Evolutionary conservation across 768 basidiomycete species (phyloP).

Genomic region (Suillus variegatus): DNA sequence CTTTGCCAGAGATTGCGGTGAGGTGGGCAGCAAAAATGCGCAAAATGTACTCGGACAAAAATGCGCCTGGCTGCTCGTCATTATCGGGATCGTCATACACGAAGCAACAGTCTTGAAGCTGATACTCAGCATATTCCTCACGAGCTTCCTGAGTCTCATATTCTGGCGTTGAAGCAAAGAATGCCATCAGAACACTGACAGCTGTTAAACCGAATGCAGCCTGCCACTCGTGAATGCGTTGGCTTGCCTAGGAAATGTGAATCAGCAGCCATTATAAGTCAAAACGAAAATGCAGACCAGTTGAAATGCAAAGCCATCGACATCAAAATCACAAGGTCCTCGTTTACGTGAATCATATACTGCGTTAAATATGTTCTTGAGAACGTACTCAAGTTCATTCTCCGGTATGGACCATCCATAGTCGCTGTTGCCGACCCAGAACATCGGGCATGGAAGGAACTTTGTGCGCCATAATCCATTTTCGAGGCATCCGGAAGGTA

Average conservation of each 20-base stretch:
- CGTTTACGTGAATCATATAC: too few species aligned
- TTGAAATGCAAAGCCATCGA: too few species aligned
- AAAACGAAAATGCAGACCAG: too few species aligned
- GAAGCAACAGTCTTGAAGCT: slow-evolving; percentile 2
- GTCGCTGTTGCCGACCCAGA: too few species aligned
- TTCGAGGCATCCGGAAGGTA: too few species aligned
- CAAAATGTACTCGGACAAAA: slow-evolving; percentile 8
- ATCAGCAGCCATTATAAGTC: too few species aligned
- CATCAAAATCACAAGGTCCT: too few species aligned
- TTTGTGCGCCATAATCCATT: too few species aligned
- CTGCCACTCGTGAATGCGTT: slow-evolving; percentile 12
- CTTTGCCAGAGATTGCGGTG: slow-evolving; percentile 1
- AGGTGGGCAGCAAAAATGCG: slow-evolving; percentile 6
- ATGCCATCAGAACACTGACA: slow-evolving; percentile 8
- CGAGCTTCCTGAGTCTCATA: background rate
- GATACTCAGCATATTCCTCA: background rate
- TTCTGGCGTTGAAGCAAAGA: slow-evolving; percentile 3
- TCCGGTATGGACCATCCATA: too few species aligned
- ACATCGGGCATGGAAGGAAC: too few species aligned
- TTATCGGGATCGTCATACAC: slow-evolving; percentile 7
- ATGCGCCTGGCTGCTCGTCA: background rate
- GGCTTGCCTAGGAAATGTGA: background rate
- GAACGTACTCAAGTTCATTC: too few species aligned
- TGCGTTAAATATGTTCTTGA: too few species aligned
- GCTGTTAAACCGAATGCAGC: slow-evolving; percentile 11